phyloP scores from a whole-genome alignment of 2,329 filamentous ascomycete genomes.

The Pseudocercospora vitis region DNA sequence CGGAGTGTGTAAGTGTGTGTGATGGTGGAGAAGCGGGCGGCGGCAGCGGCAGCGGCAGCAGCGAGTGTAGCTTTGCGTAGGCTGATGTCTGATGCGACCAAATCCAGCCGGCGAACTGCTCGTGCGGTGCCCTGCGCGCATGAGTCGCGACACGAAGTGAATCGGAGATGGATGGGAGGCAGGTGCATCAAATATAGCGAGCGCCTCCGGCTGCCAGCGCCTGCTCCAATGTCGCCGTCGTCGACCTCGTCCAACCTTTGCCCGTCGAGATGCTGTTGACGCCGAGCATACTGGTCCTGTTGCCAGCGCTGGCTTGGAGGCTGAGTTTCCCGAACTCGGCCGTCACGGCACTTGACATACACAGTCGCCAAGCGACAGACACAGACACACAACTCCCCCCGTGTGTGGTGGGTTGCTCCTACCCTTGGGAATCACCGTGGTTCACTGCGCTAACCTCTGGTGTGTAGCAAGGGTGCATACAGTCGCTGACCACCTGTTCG shows the following conservation, averaged over 20 bases:
- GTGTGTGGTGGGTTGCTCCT: conserved; percentile 10
- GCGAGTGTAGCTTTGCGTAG: neutral
- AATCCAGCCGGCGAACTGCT: conserved; percentile 4
- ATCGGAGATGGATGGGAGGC: neutral
- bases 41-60: no score
- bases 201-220: conserved; percentile 8
- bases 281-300: conserved; percentile 19
- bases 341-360: conserved; percentile 7
- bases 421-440: neutral
- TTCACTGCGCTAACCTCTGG: conserved; percentile 1
- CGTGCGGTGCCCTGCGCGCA: conserved; percentile 12
- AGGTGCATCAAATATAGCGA: conserved; percentile 21
- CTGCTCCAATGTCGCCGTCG: conserved; percentile 7
- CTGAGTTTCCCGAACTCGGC: conserved; percentile 16
- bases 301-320: conserved; percentile 20
- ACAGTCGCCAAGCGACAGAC: conserved; percentile 11
- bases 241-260: conserved; percentile 16
- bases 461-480: conserved; percentile 13
- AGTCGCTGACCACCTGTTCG: conserved; percentile 11
- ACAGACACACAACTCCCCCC: conserved; percentile 12
- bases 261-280: conserved; percentile 16
- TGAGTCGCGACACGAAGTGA: conserved; percentile 19
- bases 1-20: no score
- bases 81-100: neutral
- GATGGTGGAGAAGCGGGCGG: no score